These are phyloP conservation scores for Emericellopsis cladophorae DNA, from an alignment of 2,329 filamentous ascomycete species.

Conservation along the genomic window DNA sequence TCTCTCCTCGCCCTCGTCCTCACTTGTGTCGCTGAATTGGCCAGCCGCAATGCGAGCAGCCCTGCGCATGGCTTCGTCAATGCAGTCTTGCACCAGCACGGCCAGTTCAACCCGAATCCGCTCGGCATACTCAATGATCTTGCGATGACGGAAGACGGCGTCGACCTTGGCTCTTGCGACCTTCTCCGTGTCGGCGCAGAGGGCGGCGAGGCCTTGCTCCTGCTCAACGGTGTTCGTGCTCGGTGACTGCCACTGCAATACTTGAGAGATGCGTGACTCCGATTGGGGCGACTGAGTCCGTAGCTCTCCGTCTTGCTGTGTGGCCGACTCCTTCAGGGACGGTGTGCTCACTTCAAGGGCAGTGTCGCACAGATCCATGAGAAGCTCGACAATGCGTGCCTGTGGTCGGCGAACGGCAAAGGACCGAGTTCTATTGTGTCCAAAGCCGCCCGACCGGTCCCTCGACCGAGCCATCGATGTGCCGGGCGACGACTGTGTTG, in stretches of 20 bases:
- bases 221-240: conserved; percentile 85
- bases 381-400: conserved; percentile 83
- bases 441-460: conserved; percentile 61
- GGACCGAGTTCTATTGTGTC: conserved; percentile 71
- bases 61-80: conserved; percentile 81
- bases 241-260: conserved; percentile 92
- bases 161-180: conserved; percentile 83
- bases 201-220: conserved; percentile 73
- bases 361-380: conserved; percentile 92
- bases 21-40: conserved; percentile 66
- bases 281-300: conserved; percentile 93
- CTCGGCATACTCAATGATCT: conserved; percentile 91
- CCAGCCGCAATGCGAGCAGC: conserved; percentile 80
- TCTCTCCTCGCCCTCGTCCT: conserved; percentile 40
- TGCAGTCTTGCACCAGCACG: conserved; percentile 87
- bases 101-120: conserved; percentile 91
- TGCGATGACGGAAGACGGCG: conserved; percentile 78
- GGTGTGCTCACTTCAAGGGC: conserved; percentile 90
- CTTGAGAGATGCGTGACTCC: conserved; percentile 86
- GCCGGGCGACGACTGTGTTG: conserved; percentile 58
- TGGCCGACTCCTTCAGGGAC: conserved; percentile 68
- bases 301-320: conserved; percentile 59
- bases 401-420: conserved; percentile 86
- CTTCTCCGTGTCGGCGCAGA: conserved; percentile 85
- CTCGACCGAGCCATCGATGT: conserved; percentile 60